Conservation (phyloP, 805 yeast genomes). For the Candida berthetii region DNA sequence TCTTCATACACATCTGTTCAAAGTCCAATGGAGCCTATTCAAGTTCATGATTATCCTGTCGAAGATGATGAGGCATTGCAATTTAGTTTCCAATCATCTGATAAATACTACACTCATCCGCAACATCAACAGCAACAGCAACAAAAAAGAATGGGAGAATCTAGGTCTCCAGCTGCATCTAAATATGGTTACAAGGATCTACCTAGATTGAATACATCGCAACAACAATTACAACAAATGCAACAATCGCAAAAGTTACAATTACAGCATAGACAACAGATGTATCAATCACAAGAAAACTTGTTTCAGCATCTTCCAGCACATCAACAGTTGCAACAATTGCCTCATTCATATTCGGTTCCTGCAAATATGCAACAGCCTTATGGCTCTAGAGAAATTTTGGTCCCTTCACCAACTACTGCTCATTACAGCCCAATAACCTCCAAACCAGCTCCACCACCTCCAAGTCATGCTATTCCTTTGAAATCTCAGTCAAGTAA, state of each 20-base stretch:
- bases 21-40: neutral
- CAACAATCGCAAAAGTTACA: neutral
- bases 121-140: neutral
- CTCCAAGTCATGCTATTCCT: constrained; percentile 16
- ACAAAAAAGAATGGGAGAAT: too few species aligned
- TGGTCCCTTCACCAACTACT: neutral
- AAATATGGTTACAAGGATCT: neutral
- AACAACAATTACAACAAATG: neutral
- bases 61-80: constrained; percentile 14
- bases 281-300: neutral
- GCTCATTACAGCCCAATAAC: neutral
- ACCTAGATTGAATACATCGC: neutral
- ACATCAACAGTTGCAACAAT: neutral
- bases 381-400: neutral
- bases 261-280: neutral
- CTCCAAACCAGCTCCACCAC: constrained; percentile 12
- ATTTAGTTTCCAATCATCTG: constrained; percentile 21
- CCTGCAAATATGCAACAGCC: constrained; percentile 11
- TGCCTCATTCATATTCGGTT: constrained; percentile 18
- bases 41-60: neutral
- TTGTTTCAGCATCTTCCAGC: neutral
- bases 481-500: constrained; percentile 16
- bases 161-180: neutral
- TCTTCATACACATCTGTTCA: neutral
- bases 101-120: constrained; percentile 10